phyloP scores from a whole-genome alignment of 2,329 filamentous ascomycete genomes.

The Colletotrichum destructivum region DNA sequence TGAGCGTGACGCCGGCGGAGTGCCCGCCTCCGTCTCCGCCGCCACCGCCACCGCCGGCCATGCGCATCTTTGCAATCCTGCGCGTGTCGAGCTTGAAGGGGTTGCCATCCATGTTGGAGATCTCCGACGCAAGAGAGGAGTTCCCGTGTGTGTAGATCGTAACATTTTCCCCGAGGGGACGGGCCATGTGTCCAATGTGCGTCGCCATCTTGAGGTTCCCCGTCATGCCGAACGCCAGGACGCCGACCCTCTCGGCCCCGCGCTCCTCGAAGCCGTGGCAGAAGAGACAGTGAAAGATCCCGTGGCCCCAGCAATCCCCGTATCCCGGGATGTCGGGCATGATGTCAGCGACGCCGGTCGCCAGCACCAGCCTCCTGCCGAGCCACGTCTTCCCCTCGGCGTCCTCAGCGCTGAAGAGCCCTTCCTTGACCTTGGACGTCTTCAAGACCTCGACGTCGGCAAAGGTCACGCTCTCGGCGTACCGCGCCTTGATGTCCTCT shows the following conservation, averaged over 20 bases:
- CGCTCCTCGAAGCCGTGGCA: constrained; percentile 74
- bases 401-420: constrained; percentile 57
- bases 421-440: constrained; percentile 49
- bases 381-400: constrained; percentile 57
- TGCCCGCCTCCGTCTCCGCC: constrained; percentile 15
- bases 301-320: constrained; percentile 66
- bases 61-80: constrained; percentile 49
- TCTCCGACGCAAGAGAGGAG: constrained; percentile 48
- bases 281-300: constrained; percentile 72
- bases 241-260: constrained; percentile 59
- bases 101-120: constrained; percentile 50
- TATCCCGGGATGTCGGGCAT: constrained; percentile 68
- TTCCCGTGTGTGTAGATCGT: constrained; percentile 68
- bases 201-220: constrained; percentile 51
- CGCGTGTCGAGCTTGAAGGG: constrained; percentile 57
- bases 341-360: constrained; percentile 67
- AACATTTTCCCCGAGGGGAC: constrained; percentile 58
- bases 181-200: constrained; percentile 61
- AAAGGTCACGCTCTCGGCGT: constrained; percentile 46
- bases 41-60: constrained; percentile 43
- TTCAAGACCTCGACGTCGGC: constrained; percentile 50
- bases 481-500: constrained; percentile 53
- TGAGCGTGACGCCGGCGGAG: constrained; percentile 51
- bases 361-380: constrained; percentile 69
- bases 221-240: constrained; percentile 60